A percentile compares a stretch with the other conserved stretches of the same genome.
These are phyloP conservation scores for Chlorella vulgaris DNA, from an alignment of 139 green algal genomes.

Conservation along the genomic window DNA sequence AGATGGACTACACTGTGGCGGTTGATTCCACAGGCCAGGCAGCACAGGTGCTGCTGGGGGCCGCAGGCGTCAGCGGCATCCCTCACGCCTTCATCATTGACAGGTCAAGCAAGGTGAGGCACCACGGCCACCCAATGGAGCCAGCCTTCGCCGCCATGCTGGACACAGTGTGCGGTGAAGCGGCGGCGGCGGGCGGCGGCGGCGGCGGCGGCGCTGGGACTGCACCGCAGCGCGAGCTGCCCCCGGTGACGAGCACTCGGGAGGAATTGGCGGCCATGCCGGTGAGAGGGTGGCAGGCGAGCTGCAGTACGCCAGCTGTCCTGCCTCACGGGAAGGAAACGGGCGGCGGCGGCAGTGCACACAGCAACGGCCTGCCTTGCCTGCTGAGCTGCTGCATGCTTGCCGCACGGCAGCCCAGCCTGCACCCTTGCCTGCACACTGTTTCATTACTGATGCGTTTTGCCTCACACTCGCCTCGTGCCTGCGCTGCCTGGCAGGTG, in stretches of 20 bases:
- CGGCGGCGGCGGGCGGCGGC: background rate
- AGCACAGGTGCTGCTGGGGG: constrained; percentile 34
- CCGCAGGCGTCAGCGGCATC: constrained; percentile 44
- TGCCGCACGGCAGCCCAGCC: too few species aligned
- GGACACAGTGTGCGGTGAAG: constrained; percentile 2
- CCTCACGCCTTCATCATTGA: constrained; percentile 50
- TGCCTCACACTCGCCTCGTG: background rate
- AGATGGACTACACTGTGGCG: constrained; percentile 50
- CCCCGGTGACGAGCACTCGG: background rate
- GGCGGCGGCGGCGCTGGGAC: background rate
- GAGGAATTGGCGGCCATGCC: constrained; percentile 48
- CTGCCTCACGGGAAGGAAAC: too few species aligned
- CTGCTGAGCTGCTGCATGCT: background rate
- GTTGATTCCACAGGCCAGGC: constrained; percentile 21
- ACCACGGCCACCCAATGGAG: constrained; percentile 49
- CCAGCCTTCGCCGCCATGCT: constrained; percentile 34
- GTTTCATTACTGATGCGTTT: background rate
- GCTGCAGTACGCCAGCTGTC: background rate
- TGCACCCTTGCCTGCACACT: background rate
- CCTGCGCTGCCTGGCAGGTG: constrained; percentile 7
- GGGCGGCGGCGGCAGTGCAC: too few species aligned
- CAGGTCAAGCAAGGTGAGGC: constrained; percentile 18
- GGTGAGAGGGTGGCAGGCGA: constrained; percentile 12
- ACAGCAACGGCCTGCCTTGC: too few species aligned
- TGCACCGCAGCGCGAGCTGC: constrained; percentile 14